A percentile compares a stretch with the other conserved stretches of the same genome.
phyloP scores from a whole-genome alignment of 345 rosid genomes.

The Aethionema arabicum region DNA sequence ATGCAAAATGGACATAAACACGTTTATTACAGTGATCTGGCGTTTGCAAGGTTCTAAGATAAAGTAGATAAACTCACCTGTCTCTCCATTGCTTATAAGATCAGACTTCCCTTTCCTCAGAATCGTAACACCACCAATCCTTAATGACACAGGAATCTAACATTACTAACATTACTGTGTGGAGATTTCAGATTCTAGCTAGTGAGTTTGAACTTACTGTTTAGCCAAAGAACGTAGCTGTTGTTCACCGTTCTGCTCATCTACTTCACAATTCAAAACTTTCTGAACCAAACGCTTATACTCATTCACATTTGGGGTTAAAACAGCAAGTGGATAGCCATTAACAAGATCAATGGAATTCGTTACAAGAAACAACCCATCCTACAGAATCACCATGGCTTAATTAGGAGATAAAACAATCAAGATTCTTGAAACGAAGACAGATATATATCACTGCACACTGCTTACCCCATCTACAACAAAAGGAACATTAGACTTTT shows the following conservation, averaged over 20 bases:
- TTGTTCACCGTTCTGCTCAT: conserved; percentile 53
- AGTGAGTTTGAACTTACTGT: conserved; percentile 42
- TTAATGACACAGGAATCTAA: conserved; percentile 32
- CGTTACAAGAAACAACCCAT: conserved; percentile 89
- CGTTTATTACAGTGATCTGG: neutral
- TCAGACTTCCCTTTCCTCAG: conserved; percentile 83
- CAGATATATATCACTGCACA: neutral
- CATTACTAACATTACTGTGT: conserved; percentile 4
- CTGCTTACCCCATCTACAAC: conserved; percentile 81
- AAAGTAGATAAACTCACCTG: conserved; percentile 44
- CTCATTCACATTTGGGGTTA: conserved; percentile 91
- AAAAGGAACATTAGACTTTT: conserved; percentile 64
- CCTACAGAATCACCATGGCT: conserved; percentile 39
- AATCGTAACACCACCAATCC: conserved; percentile 90
- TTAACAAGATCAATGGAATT: conserved; percentile 65
- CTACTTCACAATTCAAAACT: conserved; percentile 66
- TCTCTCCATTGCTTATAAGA: conserved; percentile 72
- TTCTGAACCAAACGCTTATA: conserved; percentile 84
- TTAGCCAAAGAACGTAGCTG: conserved; percentile 68
- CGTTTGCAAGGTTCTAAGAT: neutral
- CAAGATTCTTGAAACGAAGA: neutral
- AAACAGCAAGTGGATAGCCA: conserved; percentile 71
- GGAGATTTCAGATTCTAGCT: neutral
- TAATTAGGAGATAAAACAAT: neutral
- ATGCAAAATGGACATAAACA: conserved; percentile 28